Base-by-base conservation (phyloP, 352 stramenopile genomes). In the Lagenidium sp. region DNA sequence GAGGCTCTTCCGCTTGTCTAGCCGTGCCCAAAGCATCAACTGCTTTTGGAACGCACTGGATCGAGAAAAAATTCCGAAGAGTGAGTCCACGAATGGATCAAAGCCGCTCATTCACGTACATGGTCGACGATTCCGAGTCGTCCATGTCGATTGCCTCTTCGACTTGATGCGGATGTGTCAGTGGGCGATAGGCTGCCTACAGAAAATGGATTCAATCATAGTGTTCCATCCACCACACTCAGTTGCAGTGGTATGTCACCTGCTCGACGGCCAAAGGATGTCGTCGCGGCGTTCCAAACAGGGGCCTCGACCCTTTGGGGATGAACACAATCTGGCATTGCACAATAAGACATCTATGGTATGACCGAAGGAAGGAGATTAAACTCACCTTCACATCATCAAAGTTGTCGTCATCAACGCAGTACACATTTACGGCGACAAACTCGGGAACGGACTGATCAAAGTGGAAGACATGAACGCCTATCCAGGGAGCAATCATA, bases 391-490 rank as follows among this genome's bases (percentile, higher is more conserved):
- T 85, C 46, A 91, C 61, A 35, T 86, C 70, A 23, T 91, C 74
- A 52, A 91, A 82, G 56, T 82, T 86, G 44, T 87, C 70, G 40
- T 82, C 68, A 31, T 91, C 78, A 16, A 91, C 61, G 45, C 75
- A 86, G 52, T 88, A 86, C 35, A 91, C 53, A 36, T 91, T 91
- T 16, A 91, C 73, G 22, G 72, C 78, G 24, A 91, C 61, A 18
- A 60, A 65, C 36, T 88, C 75, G 21, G 76, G 65, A 26, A 84
- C 63, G 6, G 61, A 72, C 49, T 77, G 68, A 37, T 91, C 78
- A 36, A 88, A 88, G 41, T 91, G 78, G 51, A 91, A 91, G 44
- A 91, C 84, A 50, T 91, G 78, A 52, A 91, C 78, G 36, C 74
- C 70, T 83, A 42, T 36, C 47, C 20, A 4, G 39, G 35, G 32